Base-by-base conservation (phyloP, 106 monocot species). In the Dendrobium officinale region DNA sequence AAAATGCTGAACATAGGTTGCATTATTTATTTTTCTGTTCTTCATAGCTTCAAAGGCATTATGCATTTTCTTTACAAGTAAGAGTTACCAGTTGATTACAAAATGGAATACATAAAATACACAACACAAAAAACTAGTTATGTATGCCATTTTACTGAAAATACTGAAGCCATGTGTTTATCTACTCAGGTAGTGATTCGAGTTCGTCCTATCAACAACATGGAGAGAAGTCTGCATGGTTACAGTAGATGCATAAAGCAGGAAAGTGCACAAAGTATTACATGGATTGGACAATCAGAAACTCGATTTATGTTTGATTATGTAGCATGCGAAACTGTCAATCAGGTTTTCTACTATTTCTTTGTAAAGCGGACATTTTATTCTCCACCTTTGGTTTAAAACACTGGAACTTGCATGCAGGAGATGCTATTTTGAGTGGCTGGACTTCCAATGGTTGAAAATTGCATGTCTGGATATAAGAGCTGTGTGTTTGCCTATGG, bases 401-500 rank as follows among this genome's bases (percentile, higher is more conserved):
- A 29, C 47, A 76, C 51, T 13, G 19, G 77, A 22, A 40, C 72
- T 51, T 75, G 19, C 82, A 33, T 85, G 77, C 88, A 96, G 96
- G 96, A 97, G 18, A 84, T 86, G 82, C 87, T 97, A 43, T 97
- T 97, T 79, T 80, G 92, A 72, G 96, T 94, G 26, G 86, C 90
- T 42, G 96, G 94, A 42, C 77, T 94, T 78, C 96, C 96, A 17
- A 92, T 97, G 90, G 90, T 97, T 75, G 96, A 97, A 83, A 97
- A 97, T 83, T 97, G 96, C 73, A 89, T 97, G 82, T 94, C 96
- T 70, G 96, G 96, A 55, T 97, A 97, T 88, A 97, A 97, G 72
- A 94, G 96, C 59, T 97, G 96, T 77, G 87, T 97, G 77, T 97
- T 97, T 89, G 96, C 96, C 75, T 97, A 94, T 86, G 96, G 94